Evolutionary conservation across 768 basidiomycete genomes (phyloP).

Genomic region (Russula olivacea): DNA sequence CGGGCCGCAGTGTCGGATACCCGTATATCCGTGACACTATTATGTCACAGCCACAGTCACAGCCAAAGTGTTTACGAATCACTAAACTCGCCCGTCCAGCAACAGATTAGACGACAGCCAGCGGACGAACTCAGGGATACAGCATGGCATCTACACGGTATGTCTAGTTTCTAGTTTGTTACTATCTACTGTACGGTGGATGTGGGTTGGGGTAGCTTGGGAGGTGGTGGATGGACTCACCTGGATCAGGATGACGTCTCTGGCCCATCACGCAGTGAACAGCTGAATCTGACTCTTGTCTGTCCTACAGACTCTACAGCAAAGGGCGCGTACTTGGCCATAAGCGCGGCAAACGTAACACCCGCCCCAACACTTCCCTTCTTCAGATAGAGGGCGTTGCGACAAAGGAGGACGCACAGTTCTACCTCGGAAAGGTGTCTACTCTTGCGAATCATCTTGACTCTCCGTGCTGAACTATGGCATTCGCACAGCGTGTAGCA

Average conservation of each 20-base stretch:
- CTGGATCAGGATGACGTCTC: constrained; percentile 19
- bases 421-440: constrained; percentile 96
- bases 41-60: constrained; percentile 18
- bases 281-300: constrained; percentile 17
- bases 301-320: constrained; percentile 71
- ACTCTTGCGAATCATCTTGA: background rate
- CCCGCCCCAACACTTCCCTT: constrained; percentile 91
- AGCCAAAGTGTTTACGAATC: constrained; percentile 13
- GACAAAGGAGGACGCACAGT: constrained; percentile 89
- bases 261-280: background rate
- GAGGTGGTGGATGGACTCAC: constrained; percentile 45
- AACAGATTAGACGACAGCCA: constrained; percentile 28
- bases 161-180: constrained; percentile 30
- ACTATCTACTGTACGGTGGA: constrained; percentile 18
- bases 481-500: constrained; percentile 68
- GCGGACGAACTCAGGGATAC: constrained; percentile 33
- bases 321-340: constrained; percentile 97
- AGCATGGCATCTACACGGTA: constrained; percentile 82
- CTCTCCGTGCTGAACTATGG: background rate
- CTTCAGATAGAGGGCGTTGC: constrained; percentile 96
- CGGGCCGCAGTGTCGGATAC: background rate
- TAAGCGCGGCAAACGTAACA: constrained; percentile 98
- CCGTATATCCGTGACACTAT: background rate
- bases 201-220: constrained; percentile 25
- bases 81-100: constrained; percentile 5